Evolutionary conservation across 23 red algal species (phyloP), one percentile per base, ranked within the genome.

Genomic region (Agarophyton chilense): DNA sequence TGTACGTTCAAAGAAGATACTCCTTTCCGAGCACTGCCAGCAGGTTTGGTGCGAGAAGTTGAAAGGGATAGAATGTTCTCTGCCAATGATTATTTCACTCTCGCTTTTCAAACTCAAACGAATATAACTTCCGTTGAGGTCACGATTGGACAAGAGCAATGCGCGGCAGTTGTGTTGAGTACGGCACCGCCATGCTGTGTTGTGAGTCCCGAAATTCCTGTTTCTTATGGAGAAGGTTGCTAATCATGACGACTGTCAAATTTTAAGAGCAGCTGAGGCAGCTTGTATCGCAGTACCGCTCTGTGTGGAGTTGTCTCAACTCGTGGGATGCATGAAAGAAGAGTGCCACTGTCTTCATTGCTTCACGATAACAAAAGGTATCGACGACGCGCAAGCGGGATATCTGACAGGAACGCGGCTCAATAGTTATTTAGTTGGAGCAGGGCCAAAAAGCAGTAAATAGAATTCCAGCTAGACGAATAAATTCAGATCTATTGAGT

Each of bases 131-230:
- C 68, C 1, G 12, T 74, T 25, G 43, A 26, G 41, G 22, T 74
- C 4, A 46, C 68, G 17, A 1, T 74, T 45, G 24, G 43, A 12
- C 19, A 47, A 4, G 18, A 74, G 38, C 40, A 74, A 74, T 74
- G 68, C 68, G 34, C 36, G 38, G 68, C 68, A 74, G 36, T 74
- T 17, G 68, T 74, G 40, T 18, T 74, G 34, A 74, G 68, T 25
- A 74, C 68, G 21, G 68, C 40, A 26, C 68, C 68, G 1, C 40
- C 40, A 24, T 74, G 68, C 24, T 74, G 68, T 25, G 68, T 74
- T 8, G 68, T 74, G 29, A 74, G n/a, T 29, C 7, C 41, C 17
- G 33, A 74, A 11, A 47, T 49, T 47, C 39, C 68, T 9, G 41
- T 74, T 74, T 35, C 31, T 36, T 25, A 65, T 18, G 60, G 31